These are phyloP conservation scores for Cercospora citrullina DNA, from an alignment of 2,329 filamentous ascomycete species.

Conservation along the genomic window DNA sequence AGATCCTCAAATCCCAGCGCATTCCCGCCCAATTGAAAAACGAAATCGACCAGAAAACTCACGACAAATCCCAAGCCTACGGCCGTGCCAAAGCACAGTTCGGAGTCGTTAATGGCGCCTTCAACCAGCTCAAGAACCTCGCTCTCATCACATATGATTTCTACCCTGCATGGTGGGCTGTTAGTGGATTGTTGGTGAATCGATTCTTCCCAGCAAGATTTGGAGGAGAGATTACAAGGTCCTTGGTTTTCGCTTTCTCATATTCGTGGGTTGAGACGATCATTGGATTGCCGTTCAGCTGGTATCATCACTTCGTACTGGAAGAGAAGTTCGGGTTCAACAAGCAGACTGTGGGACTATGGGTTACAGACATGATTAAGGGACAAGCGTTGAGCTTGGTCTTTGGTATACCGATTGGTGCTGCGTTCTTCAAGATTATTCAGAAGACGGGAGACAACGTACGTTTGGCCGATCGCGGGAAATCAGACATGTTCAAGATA, in stretches of 20 bases:
- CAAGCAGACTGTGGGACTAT: conserved; percentile 89
- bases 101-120: conserved; percentile 76
- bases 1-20: conserved; percentile 74
- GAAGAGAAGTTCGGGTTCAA: conserved; percentile 99
- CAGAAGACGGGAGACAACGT: conserved; percentile 80
- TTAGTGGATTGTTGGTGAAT: conserved; percentile 73
- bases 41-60: conserved; percentile 86
- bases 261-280: conserved; percentile 81
- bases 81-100: conserved; percentile 94
- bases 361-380: conserved; percentile 89
- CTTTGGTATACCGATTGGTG: conserved; percentile 83
- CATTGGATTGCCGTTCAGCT: conserved; percentile 74
- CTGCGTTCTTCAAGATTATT: conserved; percentile 89
- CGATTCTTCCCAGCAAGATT: conserved; percentile 70
- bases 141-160: conserved; percentile 88
- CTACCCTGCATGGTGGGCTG: conserved; percentile 84
- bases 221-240: conserved; percentile 89
- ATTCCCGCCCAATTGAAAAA: conserved; percentile 83
- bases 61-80: conserved; percentile 82
- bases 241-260: conserved; percentile 84
- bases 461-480: neutral
- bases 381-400: conserved; percentile 77
- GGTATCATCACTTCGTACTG: conserved; percentile 94
- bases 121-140: conserved; percentile 83
- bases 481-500: neutral